A percentile compares a stretch with the other conserved stretches of the same genome.
phyloP scores from a whole-genome alignment of 2,329 filamentous ascomycete genomes.

The Elsinoe fawcettii region DNA sequence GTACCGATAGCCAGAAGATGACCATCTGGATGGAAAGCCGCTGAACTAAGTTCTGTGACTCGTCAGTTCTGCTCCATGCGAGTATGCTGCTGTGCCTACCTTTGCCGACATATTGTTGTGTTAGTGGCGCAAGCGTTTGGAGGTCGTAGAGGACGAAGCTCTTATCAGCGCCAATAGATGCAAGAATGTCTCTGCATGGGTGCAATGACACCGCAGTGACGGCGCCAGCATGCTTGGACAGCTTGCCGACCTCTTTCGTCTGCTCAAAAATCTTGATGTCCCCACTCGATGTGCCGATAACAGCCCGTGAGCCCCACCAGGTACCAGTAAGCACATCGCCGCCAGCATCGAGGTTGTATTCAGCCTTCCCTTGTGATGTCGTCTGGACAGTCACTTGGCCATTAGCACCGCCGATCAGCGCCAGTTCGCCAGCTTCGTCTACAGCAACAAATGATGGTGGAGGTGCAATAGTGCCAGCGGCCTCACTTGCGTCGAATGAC shows the following conservation, averaged over 20 bases:
- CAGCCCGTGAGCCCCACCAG: slow-evolving; percentile 61
- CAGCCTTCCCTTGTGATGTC: slow-evolving; percentile 65
- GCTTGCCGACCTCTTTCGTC: slow-evolving; percentile 59
- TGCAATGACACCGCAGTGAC: slow-evolving; percentile 72
- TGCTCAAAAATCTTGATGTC: slow-evolving; percentile 70
- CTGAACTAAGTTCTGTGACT: slow-evolving; percentile 59
- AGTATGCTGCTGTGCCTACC: slow-evolving; percentile 47
- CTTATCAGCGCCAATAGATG: slow-evolving; percentile 85
- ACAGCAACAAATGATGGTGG: slow-evolving; percentile 52
- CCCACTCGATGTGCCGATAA: slow-evolving; percentile 68
- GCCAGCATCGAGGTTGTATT: slow-evolving; percentile 58
- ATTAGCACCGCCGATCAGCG: slow-evolving; percentile 65
- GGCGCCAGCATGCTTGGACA: slow-evolving; percentile 75
- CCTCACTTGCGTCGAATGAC: slow-evolving; percentile 47
- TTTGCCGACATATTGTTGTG: slow-evolving; percentile 71
- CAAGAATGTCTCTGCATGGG: slow-evolving; percentile 72
- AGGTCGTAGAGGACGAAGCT: slow-evolving; percentile 87
- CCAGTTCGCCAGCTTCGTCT: slow-evolving; percentile 55
- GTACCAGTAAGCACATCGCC: slow-evolving; percentile 59
- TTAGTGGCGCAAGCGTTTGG: slow-evolving; percentile 56
- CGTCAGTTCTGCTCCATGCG: slow-evolving; percentile 25
- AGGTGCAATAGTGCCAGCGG: slow-evolving; percentile 52
- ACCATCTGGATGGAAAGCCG: slow-evolving; percentile 92
- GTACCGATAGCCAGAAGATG: slow-evolving; percentile 83
- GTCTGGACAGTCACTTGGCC: slow-evolving; percentile 73